Conservation (phyloP, 1,284 basidiomycete genomes). For the Xerocomus amazonicus region DNA sequence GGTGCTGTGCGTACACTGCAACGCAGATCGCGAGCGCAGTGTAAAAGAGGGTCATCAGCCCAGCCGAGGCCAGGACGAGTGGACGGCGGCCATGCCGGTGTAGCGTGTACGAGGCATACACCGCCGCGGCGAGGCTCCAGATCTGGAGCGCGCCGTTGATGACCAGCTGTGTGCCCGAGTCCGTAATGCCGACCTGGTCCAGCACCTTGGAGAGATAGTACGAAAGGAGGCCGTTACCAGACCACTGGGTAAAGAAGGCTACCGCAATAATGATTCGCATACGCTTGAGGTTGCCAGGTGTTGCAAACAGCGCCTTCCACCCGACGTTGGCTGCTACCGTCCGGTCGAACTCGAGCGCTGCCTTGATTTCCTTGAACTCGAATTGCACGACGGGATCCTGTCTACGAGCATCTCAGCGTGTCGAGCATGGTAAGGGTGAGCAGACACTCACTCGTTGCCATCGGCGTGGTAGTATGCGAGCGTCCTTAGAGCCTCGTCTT, state of each 20-base stretch:
- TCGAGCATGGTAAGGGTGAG: neutral
- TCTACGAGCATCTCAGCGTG: constrained; percentile 41
- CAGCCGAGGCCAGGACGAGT: constrained; percentile 58
- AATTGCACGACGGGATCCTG: constrained; percentile 70
- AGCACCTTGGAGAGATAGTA: constrained; percentile 76
- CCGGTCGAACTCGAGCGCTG: constrained; percentile 63
- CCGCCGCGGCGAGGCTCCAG: constrained; percentile 66
- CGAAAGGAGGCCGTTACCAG: constrained; percentile 71
- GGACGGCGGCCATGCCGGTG: constrained; percentile 59
- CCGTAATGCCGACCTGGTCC: constrained; percentile 65
- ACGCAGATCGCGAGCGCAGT: constrained; percentile 70
- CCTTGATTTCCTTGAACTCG: constrained; percentile 76
- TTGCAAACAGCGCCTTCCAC: constrained; percentile 58
- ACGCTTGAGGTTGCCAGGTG: constrained; percentile 64
- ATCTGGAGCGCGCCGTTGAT: constrained; percentile 74
- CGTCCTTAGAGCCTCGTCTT: constrained; percentile 56
- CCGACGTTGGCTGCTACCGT: constrained; percentile 52
- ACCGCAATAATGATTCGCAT: constrained; percentile 67
- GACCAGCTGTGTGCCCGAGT: constrained; percentile 56
- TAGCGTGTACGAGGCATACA: constrained; percentile 55
- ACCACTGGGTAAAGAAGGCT: constrained; percentile 74
- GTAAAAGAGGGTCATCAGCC: constrained; percentile 69
- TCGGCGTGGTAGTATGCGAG: constrained; percentile 77
- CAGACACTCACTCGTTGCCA: constrained; percentile 49
- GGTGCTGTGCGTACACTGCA: constrained; percentile 53